Percentiles rank a stretch among this genome's conserved stretches.
phyloP scores from a whole-genome alignment of 2,329 filamentous ascomycete genomes.

The Phyllosticta citribraziliensis region DNA sequence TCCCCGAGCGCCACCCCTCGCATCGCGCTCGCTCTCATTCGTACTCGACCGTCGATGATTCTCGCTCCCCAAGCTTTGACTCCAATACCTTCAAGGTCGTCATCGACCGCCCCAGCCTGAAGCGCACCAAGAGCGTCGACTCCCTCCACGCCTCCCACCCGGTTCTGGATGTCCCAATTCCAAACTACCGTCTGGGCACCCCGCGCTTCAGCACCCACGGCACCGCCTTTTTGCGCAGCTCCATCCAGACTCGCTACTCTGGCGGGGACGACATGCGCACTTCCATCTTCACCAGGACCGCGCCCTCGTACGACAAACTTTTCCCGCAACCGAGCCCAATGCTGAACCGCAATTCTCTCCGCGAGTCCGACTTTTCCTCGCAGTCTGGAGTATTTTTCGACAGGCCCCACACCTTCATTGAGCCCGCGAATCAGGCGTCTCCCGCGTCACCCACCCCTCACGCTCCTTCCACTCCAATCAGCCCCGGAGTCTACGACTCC shows the following conservation, averaged over 20 bases:
- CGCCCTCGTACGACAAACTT: slow-evolving; percentile 27
- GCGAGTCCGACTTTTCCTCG: slow-evolving; percentile 24
- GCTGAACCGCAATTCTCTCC: slow-evolving; percentile 19
- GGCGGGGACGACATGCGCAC: slow-evolving; percentile 59
- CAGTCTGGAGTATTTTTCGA: neutral
- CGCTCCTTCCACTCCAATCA: slow-evolving; percentile 27
- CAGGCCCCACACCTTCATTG: slow-evolving; percentile 25
- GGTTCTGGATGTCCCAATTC: slow-evolving; percentile 65
- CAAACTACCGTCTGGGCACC: slow-evolving; percentile 73
- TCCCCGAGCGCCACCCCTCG: slow-evolving; percentile 12
- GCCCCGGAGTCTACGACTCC: slow-evolving; percentile 68
- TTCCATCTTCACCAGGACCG: slow-evolving; percentile 43
- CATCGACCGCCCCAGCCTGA: slow-evolving; percentile 59
- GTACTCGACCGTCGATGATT: slow-evolving; percentile 65
- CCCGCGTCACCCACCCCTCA: slow-evolving; percentile 23
- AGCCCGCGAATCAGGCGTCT: slow-evolving; percentile 22
- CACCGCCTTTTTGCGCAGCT: slow-evolving; percentile 67
- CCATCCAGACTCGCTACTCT: slow-evolving; percentile 61
- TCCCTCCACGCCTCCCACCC: slow-evolving; percentile 36
- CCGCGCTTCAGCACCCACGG: slow-evolving; percentile 70
- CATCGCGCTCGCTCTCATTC: slow-evolving; percentile 53
- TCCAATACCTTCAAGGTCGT: slow-evolving; percentile 67
- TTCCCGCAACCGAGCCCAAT: slow-evolving; percentile 33
- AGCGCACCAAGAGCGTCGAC: slow-evolving; percentile 54
- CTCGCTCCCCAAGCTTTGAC: slow-evolving; percentile 42